A percentile compares a stretch with the other conserved stretches of the same genome.
Conservation (phyloP, 805 yeast species). For the Hermanozyma aechmeae region DNA sequence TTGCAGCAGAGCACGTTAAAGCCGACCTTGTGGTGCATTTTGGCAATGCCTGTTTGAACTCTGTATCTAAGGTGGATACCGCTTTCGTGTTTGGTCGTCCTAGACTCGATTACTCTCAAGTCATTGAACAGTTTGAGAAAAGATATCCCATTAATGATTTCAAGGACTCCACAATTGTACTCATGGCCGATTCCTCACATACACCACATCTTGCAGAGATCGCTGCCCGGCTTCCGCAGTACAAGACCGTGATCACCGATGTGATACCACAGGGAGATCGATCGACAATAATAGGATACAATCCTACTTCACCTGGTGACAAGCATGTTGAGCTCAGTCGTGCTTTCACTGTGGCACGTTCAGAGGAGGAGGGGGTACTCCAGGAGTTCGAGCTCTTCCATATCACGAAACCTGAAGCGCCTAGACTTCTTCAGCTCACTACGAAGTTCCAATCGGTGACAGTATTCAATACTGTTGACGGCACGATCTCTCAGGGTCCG, state of each 20-base stretch:
- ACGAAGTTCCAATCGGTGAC: slow-evolving; percentile 56
- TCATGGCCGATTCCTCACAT: slow-evolving; percentile 73
- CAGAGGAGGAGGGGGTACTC: no score
- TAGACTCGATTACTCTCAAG: slow-evolving; percentile 31
- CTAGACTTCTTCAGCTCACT: slow-evolving; percentile 65
- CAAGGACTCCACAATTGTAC: slow-evolving; percentile 33
- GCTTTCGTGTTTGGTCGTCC: slow-evolving; percentile 76
- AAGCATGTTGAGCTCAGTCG: no score
- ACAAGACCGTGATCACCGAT: slow-evolving; percentile 23
- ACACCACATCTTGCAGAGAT: slow-evolving; percentile 36
- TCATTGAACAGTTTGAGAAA: slow-evolving; percentile 31
- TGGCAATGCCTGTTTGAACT: slow-evolving; percentile 90
- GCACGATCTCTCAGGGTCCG: slow-evolving; percentile 43
- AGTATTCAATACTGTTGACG: slow-evolving; percentile 35
- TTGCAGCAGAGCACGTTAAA: slow-evolving; percentile 86
- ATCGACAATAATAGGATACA: slow-evolving; percentile 34
- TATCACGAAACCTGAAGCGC: slow-evolving; percentile 65
- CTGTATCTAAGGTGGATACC: slow-evolving; percentile 63
- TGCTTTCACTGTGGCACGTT: no score
- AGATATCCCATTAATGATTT: slow-evolving; percentile 25
- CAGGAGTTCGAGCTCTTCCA: slow-evolving; percentile 56
- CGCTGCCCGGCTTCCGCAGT: no score
- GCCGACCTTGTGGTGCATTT: slow-evolving; percentile 86
- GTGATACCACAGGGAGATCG: no score
- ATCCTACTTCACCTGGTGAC: not conserved